phyloP scores from a whole-genome alignment of 306 rosid genomes.

The Arachis stenosperma region DNA sequence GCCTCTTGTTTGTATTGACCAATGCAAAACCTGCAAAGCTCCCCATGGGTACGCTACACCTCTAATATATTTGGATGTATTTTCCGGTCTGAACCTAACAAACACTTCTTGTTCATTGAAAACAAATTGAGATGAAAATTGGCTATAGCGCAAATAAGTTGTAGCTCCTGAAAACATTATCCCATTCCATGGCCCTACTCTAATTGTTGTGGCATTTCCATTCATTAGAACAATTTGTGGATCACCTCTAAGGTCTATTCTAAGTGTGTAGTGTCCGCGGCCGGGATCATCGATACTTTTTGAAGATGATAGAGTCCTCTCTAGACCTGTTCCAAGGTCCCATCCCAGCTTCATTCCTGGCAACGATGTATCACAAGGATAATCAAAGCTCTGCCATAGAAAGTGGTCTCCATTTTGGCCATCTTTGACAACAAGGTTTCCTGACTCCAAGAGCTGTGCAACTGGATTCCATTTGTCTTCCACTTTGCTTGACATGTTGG shows the following conservation, averaged over 20 bases:
- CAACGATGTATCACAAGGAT: conserved; percentile 36
- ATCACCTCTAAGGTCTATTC: conserved; percentile 38
- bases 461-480: conserved; percentile 8
- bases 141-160: conserved; percentile 20
- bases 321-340: background rate
- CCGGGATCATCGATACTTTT: conserved; percentile 25
- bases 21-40: background rate
- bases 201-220: background rate
- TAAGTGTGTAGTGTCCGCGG: background rate
- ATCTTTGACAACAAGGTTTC: conserved; percentile 47
- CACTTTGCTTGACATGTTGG: conserved; percentile 30
- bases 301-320: conserved; percentile 30
- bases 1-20: background rate
- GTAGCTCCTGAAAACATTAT: conserved; percentile 2
- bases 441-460: conserved; percentile 43
- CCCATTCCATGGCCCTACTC: conserved; percentile 48
- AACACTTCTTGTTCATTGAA: conserved; percentile 35
- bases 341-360: conserved; percentile 29
- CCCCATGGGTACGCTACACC: background rate
- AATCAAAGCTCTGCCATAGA: conserved; percentile 53
- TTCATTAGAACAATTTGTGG: conserved; percentile 34
- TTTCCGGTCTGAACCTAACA: conserved; percentile 29
- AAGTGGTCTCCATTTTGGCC: background rate
- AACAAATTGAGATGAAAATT: conserved; percentile 20
- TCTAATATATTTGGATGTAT: background rate